phyloP scores from a whole-genome alignment of 2,329 filamentous ascomycete genomes.

The Amesomyces nigricolor region DNA sequence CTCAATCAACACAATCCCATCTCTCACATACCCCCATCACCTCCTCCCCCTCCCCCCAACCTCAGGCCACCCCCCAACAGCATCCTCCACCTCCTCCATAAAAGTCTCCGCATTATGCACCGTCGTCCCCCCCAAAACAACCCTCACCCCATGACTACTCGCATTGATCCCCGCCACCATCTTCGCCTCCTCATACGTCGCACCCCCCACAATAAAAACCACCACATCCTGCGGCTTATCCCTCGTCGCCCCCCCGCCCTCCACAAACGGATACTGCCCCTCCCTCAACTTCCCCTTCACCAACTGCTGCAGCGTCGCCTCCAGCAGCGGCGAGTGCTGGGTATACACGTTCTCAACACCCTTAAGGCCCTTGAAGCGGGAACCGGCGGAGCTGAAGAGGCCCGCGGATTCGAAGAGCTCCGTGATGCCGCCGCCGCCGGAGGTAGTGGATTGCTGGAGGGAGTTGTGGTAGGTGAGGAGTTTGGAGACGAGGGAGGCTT shows the following conservation, averaged over 20 bases:
- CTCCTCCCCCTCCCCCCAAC: conserved; percentile 26
- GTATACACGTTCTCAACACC: conserved; percentile 99
- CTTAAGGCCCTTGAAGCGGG: conserved; percentile 88
- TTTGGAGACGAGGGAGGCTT: conserved; percentile 74
- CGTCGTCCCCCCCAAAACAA: conserved; percentile 82
- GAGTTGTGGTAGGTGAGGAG: conserved; percentile 82
- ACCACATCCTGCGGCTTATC: conserved; percentile 97
- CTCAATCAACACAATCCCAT: not conserved
- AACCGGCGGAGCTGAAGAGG: conserved; percentile 83
- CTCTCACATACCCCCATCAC: conserved; percentile 11
- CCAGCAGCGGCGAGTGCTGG: conserved; percentile 85
- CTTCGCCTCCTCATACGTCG: conserved; percentile 95
- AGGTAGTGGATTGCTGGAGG: conserved; percentile 60
- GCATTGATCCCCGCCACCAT: conserved; percentile 94
- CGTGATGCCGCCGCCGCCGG: conserved; percentile 71
- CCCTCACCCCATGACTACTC: conserved; percentile 76
- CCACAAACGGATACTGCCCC: conserved; percentile 87
- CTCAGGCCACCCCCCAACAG: conserved; percentile 74
- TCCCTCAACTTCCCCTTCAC: conserved; percentile 87
- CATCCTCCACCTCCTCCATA: conserved; percentile 85
- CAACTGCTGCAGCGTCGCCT: conserved; percentile 82
- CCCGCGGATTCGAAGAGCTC: conserved; percentile 89
- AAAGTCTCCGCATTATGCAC: conserved; percentile 87
- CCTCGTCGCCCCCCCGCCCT: conserved; percentile 75
- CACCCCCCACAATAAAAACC: conserved; percentile 88